Base-by-base conservation (phyloP, 352 stramenopile genomes). In the Peronosclerospora sorghi region DNA sequence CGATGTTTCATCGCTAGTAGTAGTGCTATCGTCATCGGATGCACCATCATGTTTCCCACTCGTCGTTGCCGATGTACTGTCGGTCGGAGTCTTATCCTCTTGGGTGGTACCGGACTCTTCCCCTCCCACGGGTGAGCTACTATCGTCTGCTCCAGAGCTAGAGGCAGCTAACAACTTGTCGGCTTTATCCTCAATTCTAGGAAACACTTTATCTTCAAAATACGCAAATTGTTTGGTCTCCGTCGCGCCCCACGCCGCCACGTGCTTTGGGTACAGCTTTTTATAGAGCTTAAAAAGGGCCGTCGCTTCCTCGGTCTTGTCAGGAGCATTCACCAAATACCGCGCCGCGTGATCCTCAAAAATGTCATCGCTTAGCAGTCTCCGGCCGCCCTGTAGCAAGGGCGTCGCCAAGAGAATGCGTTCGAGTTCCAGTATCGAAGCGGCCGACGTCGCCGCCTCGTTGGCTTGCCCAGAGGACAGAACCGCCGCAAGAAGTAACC, bases 211-310 rank as follows among this genome's bases (percentile, higher is more conserved):
- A 27, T 59, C 52, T 56, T 82, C 75, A 40, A 86, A 86, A 48
- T 62, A 56, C 10, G 74, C 54, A 42, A 78, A 73, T 56, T 81
- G 71, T 28, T 41, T 55, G 9, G 43, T 45, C 29, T 62, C 30
- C n/a, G 64, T 74, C 10, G 41, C 34, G 20, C 71, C 71, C 66
- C 63, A 79, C 28, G 56, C 53, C 13, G 48, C 51, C 14, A 78
- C 71, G 20, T 57, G 23, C 27, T 48, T 47, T 10, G 61, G 53
- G 42, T 80, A 65, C 15, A 84, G 44, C 29, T 63, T 65, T 50
- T 75, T 68, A 62, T 82, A 86, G 26, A 86, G 53, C 39, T 79
- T 71, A 51, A 83, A 86, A 6, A 86, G 47, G 23, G 72, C 43
- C 30, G 63, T 45, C 10, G 61, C 67, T 45, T 86, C 68, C 23